Percentiles rank a stretch among this genome's conserved stretches.
These are phyloP conservation scores for Pseudocercospora cruenta DNA, from an alignment of 2,329 filamentous ascomycete species.

Conservation along the genomic window DNA sequence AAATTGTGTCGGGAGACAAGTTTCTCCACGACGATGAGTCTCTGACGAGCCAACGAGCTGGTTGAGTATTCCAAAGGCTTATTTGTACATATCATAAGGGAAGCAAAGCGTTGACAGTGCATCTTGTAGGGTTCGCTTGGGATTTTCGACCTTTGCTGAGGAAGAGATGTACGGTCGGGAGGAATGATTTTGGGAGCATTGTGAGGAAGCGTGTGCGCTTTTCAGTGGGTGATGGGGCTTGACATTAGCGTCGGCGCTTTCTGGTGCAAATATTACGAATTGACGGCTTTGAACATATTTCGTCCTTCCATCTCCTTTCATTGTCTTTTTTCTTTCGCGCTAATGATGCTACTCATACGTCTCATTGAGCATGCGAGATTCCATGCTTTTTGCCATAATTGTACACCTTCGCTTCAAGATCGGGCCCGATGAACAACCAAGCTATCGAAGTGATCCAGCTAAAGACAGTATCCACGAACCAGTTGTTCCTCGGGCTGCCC, in stretches of 20 bases:
- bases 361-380: constrained; percentile 48
- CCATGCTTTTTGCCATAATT: constrained; percentile 62
- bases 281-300: neutral
- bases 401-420: constrained; percentile 61
- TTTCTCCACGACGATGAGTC: constrained; percentile 35
- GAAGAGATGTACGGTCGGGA: constrained; percentile 16
- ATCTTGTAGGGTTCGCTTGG: constrained; percentile 20
- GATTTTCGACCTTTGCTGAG: constrained; percentile 18
- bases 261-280: neutral
- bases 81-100: neutral
- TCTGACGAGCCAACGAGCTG: constrained; percentile 24
- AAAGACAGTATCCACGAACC: constrained; percentile 58
- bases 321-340: neutral
- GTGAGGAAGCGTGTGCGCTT: constrained; percentile 3
- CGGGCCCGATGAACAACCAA: constrained; percentile 61
- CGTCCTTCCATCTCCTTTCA: neutral
- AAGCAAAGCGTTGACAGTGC: constrained; percentile 15
- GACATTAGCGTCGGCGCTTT: constrained; percentile 1
- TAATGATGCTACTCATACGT: neutral
- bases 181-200: constrained; percentile 13
- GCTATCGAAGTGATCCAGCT: constrained; percentile 58
- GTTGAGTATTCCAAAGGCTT: constrained; percentile 18
- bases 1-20: constrained; percentile 53
- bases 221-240: neutral
- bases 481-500: constrained; percentile 57